A percentile compares a stretch with the other conserved stretches of the same genome.
Conservation (phyloP, 164 flowering plant genomes). For the Kingdonia uniflora region DNA sequence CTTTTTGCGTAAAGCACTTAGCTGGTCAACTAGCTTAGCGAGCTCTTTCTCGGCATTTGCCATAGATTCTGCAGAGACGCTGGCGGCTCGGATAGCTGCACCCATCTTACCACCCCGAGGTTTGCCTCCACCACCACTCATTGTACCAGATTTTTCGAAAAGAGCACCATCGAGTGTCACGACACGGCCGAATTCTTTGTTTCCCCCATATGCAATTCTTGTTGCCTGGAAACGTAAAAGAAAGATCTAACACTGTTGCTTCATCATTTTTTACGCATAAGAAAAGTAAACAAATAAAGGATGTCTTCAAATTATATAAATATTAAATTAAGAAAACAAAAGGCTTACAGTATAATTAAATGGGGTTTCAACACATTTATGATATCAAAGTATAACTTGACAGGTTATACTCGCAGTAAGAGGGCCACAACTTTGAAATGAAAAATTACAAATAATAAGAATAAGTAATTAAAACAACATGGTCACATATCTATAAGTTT, state of each 20-base stretch:
- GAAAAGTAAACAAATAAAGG: too few relatives aligned
- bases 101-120: constrained; percentile 98
- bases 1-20: constrained; percentile 40
- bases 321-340: too few relatives aligned
- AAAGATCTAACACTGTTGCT: neutral
- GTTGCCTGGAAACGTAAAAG: constrained; percentile 47
- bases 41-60: constrained; percentile 71
- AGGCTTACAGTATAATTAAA: too few relatives aligned
- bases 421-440: too few relatives aligned
- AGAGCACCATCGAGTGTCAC: constrained; percentile 93
- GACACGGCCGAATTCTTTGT: constrained; percentile 67
- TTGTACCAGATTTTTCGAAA: constrained; percentile 91
- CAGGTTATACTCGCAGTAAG: too few relatives aligned
- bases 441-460: too few relatives aligned
- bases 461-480: too few relatives aligned
- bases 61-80: constrained; percentile 70
- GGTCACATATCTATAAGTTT: too few relatives aligned
- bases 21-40: constrained; percentile 32
- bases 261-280: too few relatives aligned
- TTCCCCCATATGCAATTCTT: constrained; percentile 79
- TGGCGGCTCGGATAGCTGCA: constrained; percentile 62
- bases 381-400: too few relatives aligned
- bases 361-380: too few relatives aligned
- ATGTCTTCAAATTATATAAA: too few relatives aligned
- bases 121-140: constrained; percentile 93